A percentile compares a stretch with the other conserved stretches of the same genome.
Evolutionary conservation across 495 filamentous ascomycete species (phyloP).

Genomic region (Xylaria acuta): DNA sequence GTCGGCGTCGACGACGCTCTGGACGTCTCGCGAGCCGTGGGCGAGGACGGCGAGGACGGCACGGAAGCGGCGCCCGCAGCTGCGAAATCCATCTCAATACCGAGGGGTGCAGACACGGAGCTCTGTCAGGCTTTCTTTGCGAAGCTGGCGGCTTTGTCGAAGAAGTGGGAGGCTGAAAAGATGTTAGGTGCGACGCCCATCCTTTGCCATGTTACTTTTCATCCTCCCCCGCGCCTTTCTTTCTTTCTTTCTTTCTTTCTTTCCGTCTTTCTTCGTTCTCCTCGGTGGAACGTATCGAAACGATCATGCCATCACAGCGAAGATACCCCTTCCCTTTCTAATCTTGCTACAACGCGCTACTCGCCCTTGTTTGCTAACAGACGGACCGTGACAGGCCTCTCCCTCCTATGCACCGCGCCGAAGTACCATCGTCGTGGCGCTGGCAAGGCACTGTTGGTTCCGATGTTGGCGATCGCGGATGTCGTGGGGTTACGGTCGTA

Average conservation of each 20-base stretch:
- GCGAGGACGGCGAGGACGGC: background rate
- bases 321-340: background rate
- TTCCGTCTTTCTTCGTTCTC: background rate
- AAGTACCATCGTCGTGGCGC: slow-evolving; percentile 45
- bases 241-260: background rate
- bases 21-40: slow-evolving; percentile 5
- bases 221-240: background rate
- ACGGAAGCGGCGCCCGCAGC: slow-evolving; percentile 8
- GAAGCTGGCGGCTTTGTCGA: slow-evolving; percentile 25
- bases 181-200: slow-evolving; percentile 36
- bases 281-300: background rate
- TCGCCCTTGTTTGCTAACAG: background rate
- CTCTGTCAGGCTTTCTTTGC: slow-evolving; percentile 32
- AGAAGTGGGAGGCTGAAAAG: slow-evolving; percentile 33
- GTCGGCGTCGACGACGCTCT: slow-evolving; percentile 2
- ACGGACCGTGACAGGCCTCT: slow-evolving; percentile 32
- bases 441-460: slow-evolving; percentile 38
- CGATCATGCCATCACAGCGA: background rate
- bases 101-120: slow-evolving; percentile 28
- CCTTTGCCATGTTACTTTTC: background rate
- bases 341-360: background rate
- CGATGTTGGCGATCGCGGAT: slow-evolving; percentile 41
- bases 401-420: slow-evolving; percentile 45
- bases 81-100: slow-evolving; percentile 23
- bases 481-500: slow-evolving; percentile 35